Conservation (phyloP, 2,329 filamentous ascomycete species). For the Xylariaceae sp. region DNA sequence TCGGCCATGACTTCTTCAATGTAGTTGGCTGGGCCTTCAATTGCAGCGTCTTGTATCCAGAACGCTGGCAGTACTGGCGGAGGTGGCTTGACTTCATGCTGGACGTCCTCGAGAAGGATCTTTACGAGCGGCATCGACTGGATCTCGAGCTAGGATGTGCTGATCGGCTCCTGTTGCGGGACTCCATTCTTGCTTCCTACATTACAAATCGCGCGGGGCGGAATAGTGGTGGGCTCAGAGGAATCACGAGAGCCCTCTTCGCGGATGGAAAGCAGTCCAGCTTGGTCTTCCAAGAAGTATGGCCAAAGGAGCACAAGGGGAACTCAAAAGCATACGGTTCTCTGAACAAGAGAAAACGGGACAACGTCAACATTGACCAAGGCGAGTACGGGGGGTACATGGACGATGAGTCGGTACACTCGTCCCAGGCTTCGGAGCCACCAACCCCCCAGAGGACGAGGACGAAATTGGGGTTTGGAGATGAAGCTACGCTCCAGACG, state of each 20-base stretch:
- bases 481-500: conserved; percentile 33
- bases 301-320: conserved; percentile 57
- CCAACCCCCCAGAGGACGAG: conserved; percentile 40
- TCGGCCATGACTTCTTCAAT: conserved; percentile 85
- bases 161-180: conserved; percentile 36
- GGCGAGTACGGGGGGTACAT: conserved; percentile 58
- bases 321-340: conserved; percentile 36
- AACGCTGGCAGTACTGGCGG: conserved; percentile 78
- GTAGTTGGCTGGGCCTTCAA: conserved; percentile 90
- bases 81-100: conserved; percentile 77
- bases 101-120: conserved; percentile 70
- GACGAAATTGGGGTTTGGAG: conserved; percentile 24
- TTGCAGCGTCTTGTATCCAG: conserved; percentile 69
- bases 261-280: conserved; percentile 57
- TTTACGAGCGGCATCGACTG: conserved; percentile 52
- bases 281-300: conserved; percentile 61
- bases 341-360: conserved; percentile 48
- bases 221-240: conserved; percentile 41
- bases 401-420: conserved; percentile 49
- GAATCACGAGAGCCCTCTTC: conserved; percentile 63
- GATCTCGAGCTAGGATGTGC: conserved; percentile 37
- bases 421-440: conserved; percentile 44
- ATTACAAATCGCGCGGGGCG: conserved; percentile 44
- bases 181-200: conserved; percentile 61
- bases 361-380: conserved; percentile 54